phyloP scores from a whole-genome alignment of 2,329 filamentous ascomycete species.

The Aspergillus ibericus region DNA sequence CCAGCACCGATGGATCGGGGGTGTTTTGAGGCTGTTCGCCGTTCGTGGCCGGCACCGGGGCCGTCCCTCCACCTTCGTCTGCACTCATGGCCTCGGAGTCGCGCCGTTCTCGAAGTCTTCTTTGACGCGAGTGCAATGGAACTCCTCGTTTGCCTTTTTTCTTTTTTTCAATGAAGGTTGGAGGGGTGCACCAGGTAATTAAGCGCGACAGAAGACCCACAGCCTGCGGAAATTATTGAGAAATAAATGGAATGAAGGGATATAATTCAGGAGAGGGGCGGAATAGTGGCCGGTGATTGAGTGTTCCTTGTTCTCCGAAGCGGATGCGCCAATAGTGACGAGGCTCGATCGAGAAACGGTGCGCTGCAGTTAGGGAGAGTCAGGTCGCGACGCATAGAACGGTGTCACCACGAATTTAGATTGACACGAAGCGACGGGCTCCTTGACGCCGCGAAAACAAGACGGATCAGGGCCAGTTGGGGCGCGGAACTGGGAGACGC shows the following conservation, averaged over 20 bases:
- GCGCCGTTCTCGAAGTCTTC: slow-evolving; percentile 24
- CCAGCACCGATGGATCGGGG: slow-evolving; percentile 29
- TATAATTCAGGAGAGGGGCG: slow-evolving; percentile 1
- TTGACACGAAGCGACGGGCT: slow-evolving; percentile 6
- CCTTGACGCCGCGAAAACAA: neutral
- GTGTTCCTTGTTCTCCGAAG: slow-evolving; percentile 24
- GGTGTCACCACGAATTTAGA: slow-evolving; percentile 15
- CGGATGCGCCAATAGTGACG: slow-evolving; percentile 31
- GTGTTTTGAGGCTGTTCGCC: slow-evolving; percentile 33
- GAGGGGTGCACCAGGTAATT: slow-evolving; percentile 3
- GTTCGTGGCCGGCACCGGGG: slow-evolving; percentile 34
- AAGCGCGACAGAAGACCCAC: slow-evolving; percentile 13
- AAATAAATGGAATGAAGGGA: neutral
- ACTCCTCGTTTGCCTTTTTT: slow-evolving; percentile 1
- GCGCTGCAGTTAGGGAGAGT: slow-evolving; percentile 28
- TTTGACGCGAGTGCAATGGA: slow-evolving; percentile 18
- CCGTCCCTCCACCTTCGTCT: slow-evolving; percentile 35
- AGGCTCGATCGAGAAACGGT: slow-evolving; percentile 23
- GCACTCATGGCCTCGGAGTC: slow-evolving; percentile 37
- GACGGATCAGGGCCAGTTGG: neutral
- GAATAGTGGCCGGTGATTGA: slow-evolving; percentile 19
- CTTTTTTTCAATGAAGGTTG: neutral
- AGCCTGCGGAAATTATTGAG: slow-evolving; percentile 4
- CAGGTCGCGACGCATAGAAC: slow-evolving; percentile 19
- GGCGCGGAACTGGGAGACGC: slow-evolving; percentile 9